Conservation (phyloP, 306 rosid genomes). For the Pueraria montana region DNA sequence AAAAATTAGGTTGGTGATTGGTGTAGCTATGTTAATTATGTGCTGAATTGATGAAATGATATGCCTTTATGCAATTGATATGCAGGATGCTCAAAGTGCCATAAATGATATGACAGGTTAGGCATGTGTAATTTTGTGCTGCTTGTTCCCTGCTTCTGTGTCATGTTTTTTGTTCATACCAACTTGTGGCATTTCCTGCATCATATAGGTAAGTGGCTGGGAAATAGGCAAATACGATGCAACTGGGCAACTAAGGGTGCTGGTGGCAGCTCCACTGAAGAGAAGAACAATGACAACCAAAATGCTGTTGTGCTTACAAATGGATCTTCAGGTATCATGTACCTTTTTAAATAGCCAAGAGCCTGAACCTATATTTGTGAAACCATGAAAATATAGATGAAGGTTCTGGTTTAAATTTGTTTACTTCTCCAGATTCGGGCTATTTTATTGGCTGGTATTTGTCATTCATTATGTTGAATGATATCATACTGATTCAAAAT, state of each 20-base stretch:
- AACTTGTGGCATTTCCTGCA: conserved; percentile 43
- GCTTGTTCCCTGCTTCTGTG: conserved; percentile 15
- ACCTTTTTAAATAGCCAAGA: conserved; percentile 12
- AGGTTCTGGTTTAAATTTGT: conserved; percentile 23
- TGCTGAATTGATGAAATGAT: conserved; percentile 41
- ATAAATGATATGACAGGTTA: conserved; percentile 75
- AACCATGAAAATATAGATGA: conserved; percentile 34
- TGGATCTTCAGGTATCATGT: conserved; percentile 68
- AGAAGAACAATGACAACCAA: conserved; percentile 64
- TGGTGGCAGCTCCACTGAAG: conserved; percentile 61
- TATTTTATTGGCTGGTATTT: conserved; percentile 30
- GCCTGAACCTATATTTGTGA: background rate
- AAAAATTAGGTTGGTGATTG: conserved; percentile 19
- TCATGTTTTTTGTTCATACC: conserved; percentile 24
- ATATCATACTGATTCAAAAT: conserved; percentile 19
- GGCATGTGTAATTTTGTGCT: conserved; percentile 40
- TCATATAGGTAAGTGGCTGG: conserved; percentile 69
- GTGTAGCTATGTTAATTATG: conserved; percentile 23
- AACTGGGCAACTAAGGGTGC: conserved; percentile 77
- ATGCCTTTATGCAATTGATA: conserved; percentile 44
- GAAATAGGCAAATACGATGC: conserved; percentile 74
- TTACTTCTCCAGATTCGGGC: conserved; percentile 16
- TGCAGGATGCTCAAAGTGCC: conserved; percentile 75
- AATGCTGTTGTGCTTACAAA: conserved; percentile 70
- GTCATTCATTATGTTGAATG: conserved; percentile 23